Evolutionary conservation across 257 asterid species (phyloP), one percentile per base, ranked within the genome.

Genomic region (Solanum clarkiae): DNA sequence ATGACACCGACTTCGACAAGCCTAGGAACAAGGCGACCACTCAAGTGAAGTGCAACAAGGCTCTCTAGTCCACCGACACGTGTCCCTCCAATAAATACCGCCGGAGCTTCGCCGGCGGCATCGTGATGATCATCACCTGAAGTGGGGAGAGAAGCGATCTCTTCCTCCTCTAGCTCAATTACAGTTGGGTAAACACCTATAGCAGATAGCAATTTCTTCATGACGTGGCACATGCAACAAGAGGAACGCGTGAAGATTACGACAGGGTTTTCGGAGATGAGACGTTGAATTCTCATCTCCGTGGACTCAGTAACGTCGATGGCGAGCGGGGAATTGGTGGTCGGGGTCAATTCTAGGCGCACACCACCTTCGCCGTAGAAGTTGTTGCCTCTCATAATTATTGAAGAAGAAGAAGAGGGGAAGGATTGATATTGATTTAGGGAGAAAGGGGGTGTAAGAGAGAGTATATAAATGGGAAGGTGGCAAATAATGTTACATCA

Each of bases 181-280:
- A 96, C 95, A 55, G 99, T 96, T 5, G 99, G 98, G 80, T 92
- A 93, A 65, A 93, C 99, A 11, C 99, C 98, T 45, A 94, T 56
- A 84, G 92, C 85, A 57, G 95, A 88, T 42, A 96, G 93, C 86
- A 96, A 92, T 65, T 90, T 86, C 86, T 89, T 93, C 99, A 96
- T 96, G 75, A 91, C 99, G 87, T 96, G 95, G 90, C 98, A 94
- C 98, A 96, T 96, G 96, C 95, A 94, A 85, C 99, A 96, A 42
- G 99, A 86, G 1, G 97, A 85, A 36, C 98, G 96, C 90, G 92
- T 92, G 88, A 96, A 94, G 83, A 96, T 94, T 86, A 96, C 83
- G 81, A 96, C 93, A 10, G 98, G 99, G 51, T 94, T 94, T 85
- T 96, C 99, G 42, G 94, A 81, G 75, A 94, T 90, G 84, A 94